Evolutionary conservation across 2,329 filamentous ascomycete genomes (phyloP), one percentile per base, ranked within the genome.

Genomic region (Parasarocladium wereldwijsianum): DNA sequence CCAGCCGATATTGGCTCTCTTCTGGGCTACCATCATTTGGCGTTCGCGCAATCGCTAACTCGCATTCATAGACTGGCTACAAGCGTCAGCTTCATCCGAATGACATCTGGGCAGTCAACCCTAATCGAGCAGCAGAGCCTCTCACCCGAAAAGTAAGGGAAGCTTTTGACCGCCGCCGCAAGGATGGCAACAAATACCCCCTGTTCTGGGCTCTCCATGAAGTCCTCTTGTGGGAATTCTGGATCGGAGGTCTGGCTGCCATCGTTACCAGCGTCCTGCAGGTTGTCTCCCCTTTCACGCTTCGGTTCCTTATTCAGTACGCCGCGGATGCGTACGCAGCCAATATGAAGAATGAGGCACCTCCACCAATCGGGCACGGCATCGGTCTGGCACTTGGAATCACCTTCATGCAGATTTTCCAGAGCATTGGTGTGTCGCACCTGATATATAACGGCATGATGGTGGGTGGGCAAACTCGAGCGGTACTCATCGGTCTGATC

Each of bases 361-460:
- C 64, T 1, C 87, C 90, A 1, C 48, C 68, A 31, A 74, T 96
- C 29, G 76, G 76, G 3, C 62, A 64, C 26, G 90, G 87, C 14
- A 60, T 96, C 33, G 87, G 86, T 0, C 60, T 93, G 18, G 85
- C 85, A 2, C 51, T 96, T 33, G 87, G 82, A 7, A 77, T 96
- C 33, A 85, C 81, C 1, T 51, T 66, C 24, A 90, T 96, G 83
- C 86, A 94, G 50, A 64, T 86, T 13, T 46, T 77, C 8, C 83
- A 93, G 52, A 87, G 79, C 48, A 46, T 93, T 38, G 72, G 73
- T 16, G 83, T 76, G 3, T 92, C 86, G 45, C 87, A 96, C 46
- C 94, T 93, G 55, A 77, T 96, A 45, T 96, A 87, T 45, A 73
- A 76, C 14, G 85, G 87, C 14, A 92, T 93, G 79, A 76, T 92